Conservation (phyloP, 208 protist species). For the Crithidia acanthocephali region DNA sequence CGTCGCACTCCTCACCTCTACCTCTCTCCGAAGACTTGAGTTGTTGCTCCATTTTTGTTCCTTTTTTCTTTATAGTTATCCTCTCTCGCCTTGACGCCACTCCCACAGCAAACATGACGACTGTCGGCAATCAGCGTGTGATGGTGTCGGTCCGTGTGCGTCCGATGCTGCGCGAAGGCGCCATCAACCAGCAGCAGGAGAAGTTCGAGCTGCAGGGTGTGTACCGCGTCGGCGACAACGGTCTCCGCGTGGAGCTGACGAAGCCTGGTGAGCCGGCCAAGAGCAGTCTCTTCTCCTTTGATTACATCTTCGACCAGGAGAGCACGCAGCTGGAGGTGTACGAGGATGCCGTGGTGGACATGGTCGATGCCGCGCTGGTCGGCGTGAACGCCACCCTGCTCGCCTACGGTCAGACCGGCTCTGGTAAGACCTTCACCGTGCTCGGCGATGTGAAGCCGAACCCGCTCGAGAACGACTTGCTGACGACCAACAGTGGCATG, state of each 20-base stretch:
- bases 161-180: constrained; percentile 67
- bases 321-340: constrained; percentile 91
- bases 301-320: constrained; percentile 91
- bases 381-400: constrained; percentile 84
- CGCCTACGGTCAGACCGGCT: constrained; percentile 93
- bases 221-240: constrained; percentile 59
- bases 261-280: constrained; percentile 49
- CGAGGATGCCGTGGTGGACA: constrained; percentile 82
- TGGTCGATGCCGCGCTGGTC: constrained; percentile 82
- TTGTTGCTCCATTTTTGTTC: constrained; percentile 5
- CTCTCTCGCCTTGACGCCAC: neutral
- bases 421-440: constrained; percentile 91
- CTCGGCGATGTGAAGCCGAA: constrained; percentile 76
- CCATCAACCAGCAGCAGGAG: constrained; percentile 62
- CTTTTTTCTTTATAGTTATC: neutral
- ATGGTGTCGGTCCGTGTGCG: constrained; percentile 88
- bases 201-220: constrained; percentile 74
- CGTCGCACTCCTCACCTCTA: neutral
- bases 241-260: constrained; percentile 63
- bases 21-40: neutral
- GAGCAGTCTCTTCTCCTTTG: constrained; percentile 76
- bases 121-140: constrained; percentile 61
- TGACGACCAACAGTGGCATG: constrained; percentile 86
- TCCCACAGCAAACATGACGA: constrained; percentile 22
- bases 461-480: constrained; percentile 69